These are phyloP conservation scores for Bidens hawaiensis DNA, from an alignment of 140 eudicot genomes.

Conservation along the genomic window DNA sequence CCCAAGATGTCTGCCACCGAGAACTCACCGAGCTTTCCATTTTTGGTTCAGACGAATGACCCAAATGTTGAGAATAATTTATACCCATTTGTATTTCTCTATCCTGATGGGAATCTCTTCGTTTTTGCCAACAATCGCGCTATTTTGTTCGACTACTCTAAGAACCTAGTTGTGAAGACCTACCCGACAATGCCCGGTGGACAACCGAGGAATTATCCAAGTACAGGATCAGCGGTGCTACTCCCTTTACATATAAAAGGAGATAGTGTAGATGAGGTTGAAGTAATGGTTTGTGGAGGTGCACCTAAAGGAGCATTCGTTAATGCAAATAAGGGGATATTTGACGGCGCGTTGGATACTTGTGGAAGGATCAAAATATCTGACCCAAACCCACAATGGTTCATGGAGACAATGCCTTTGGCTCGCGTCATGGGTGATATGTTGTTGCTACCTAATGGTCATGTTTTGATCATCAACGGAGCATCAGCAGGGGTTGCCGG, in stretches of 20 bases:
- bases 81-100: constrained; percentile 67
- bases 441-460: constrained; percentile 59
- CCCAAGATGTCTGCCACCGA: constrained; percentile 37
- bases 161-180: constrained; percentile 35
- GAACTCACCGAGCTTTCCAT: constrained; percentile 29
- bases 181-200: constrained; percentile 72
- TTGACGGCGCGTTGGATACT: constrained; percentile 46
- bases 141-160: constrained; percentile 45
- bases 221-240: constrained; percentile 64
- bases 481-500: constrained; percentile 59
- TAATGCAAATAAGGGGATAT: constrained; percentile 30
- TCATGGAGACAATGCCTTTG: constrained; percentile 60
- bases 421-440: constrained; percentile 81
- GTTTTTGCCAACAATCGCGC: constrained; percentile 69
- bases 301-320: constrained; percentile 52
- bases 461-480: constrained; percentile 63
- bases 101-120: constrained; percentile 61
- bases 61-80: constrained; percentile 48
- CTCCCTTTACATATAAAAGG: constrained; percentile 44
- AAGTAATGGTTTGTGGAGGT: constrained; percentile 78
- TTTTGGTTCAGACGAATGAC: constrained; percentile 51
- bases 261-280: constrained; percentile 15
- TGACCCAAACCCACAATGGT: constrained; percentile 57
- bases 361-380: constrained; percentile 58
- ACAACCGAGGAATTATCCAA: constrained; percentile 68